Evolutionary conservation across 257 asterid species (phyloP), one percentile per base, ranked within the genome.

Genomic region (Solanum virginianum): DNA sequence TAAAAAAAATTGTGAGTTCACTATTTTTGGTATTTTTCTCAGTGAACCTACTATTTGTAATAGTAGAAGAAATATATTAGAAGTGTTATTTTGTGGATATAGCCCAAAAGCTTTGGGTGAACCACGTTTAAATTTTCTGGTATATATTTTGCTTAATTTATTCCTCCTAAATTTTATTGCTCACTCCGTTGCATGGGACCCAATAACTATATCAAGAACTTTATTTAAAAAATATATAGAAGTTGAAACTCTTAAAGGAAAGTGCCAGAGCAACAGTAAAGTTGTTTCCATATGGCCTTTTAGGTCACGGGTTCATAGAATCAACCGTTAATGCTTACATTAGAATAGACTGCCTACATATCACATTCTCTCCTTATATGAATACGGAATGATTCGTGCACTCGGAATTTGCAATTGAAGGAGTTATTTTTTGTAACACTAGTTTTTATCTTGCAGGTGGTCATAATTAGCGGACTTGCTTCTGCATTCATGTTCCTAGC

Each of bases 401-500:
- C 11, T 57, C 11, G 7, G 13, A 41, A 18, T 71, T 15, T 24
- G 10, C 49, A 39, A 15, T 63, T 63, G 41, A 17, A 17, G 26
- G 10, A 66, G 6, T 11, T 10, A 36, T 36, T n/a, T 1, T 22
- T 22, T n/a, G 29, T n/a, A 75, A 22, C 62, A 16, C 36, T 66
- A 22, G 39, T 15, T 36, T 77, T 66, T 43, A 1, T 86, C n/a
- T 45, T 83, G 81, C 86, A 94, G 99, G 98, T 96, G 86, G 98
- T 96, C 53, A 87, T 93, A 88, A 82, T 94, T 22, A 45, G 95
- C 0, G 91, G 90, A 45, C 85, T 94, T 54, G 90, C 86, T 63
- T 86, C 93, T 84, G 97, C 91, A 47, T 92, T 93, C 75, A 24
- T 94, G 79, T 93, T 92, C 85, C 39, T 96, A n/a, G 84, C 87